Conservation (phyloP, 306 rosid genomes). For the Quercus aquifolioides region DNA sequence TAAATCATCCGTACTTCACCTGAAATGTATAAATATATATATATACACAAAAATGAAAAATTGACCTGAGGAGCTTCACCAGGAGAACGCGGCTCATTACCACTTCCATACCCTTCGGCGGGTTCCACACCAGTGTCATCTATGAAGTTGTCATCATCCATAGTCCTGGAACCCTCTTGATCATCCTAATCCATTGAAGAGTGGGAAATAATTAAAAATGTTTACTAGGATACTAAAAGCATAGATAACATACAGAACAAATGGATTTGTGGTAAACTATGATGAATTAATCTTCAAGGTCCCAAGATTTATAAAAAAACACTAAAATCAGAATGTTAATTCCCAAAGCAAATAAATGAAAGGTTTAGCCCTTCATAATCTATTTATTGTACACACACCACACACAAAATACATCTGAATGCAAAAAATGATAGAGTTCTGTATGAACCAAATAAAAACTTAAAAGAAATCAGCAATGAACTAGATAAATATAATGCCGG, state of each 20-base stretch:
- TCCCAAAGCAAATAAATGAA: no score
- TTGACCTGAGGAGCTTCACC: conserved; percentile 74
- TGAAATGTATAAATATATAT: not conserved
- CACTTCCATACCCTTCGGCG: conserved; percentile 57
- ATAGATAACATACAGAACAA: not conserved
- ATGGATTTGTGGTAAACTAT: not conserved
- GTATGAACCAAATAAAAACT: no score
- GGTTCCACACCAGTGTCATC: conserved; percentile 93
- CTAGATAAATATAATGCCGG: no score
- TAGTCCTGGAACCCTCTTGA: conserved; percentile 63
- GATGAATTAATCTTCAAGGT: not conserved
- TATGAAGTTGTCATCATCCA: conserved; percentile 94
- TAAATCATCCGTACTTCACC: not conserved
- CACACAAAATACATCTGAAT: no score
- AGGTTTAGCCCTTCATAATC: no score
- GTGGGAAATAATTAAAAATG: conserved; percentile 13
- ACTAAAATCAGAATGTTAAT: not conserved
- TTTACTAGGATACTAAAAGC: conserved; percentile 15
- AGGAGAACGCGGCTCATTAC: conserved; percentile 70
- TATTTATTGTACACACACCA: no score
- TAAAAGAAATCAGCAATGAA: no score
- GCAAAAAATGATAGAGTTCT: no score
- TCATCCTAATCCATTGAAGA: conserved; percentile 62
- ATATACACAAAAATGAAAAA: not conserved
- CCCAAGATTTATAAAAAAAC: not conserved